Percentiles rank a stretch among this genome's conserved stretches.
These are phyloP conservation scores for Colletotrichum lentis DNA, from an alignment of 2,329 filamentous ascomycete genomes.

Conservation along the genomic window DNA sequence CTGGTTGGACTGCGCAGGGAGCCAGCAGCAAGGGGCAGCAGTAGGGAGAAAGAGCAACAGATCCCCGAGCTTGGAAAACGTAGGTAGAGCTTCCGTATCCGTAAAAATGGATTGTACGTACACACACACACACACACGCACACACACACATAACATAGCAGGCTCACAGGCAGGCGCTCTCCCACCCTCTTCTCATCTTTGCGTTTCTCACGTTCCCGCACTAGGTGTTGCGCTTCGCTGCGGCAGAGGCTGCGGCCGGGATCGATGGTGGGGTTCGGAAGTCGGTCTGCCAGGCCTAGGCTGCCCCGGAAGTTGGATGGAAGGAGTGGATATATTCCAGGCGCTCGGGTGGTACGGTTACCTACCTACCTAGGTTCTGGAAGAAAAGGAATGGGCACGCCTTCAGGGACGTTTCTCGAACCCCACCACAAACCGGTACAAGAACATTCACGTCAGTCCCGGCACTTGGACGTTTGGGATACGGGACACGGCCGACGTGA, in stretches of 20 bases:
- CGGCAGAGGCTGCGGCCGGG: constrained; percentile 9
- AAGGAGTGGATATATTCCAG: background rate
- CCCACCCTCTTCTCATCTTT: background rate
- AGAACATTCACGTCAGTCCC: background rate
- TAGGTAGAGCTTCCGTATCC: background rate
- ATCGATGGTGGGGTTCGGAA: constrained; percentile 1
- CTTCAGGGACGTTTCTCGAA: background rate
- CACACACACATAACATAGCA: too few species aligned
- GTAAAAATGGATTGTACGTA: constrained; percentile 2
- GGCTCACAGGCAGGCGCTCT: constrained; percentile 4
- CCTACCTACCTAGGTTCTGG: background rate
- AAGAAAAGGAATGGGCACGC: background rate
- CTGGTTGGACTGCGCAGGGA: constrained; percentile 3
- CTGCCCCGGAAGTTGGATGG: background rate
- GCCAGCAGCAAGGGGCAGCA: background rate
- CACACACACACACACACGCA: too few species aligned
- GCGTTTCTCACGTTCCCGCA: background rate
- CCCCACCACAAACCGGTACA: background rate
- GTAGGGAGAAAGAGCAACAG: background rate
- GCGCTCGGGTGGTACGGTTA: background rate
- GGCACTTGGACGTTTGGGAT: background rate
- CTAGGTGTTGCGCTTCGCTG: constrained; percentile 2
- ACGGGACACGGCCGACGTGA: background rate
- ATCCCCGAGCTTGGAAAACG: constrained; percentile 10
- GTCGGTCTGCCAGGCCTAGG: background rate